Evolutionary conservation across 768 basidiomycete genomes (phyloP).

Genomic region (Kwoniella europaea): DNA sequence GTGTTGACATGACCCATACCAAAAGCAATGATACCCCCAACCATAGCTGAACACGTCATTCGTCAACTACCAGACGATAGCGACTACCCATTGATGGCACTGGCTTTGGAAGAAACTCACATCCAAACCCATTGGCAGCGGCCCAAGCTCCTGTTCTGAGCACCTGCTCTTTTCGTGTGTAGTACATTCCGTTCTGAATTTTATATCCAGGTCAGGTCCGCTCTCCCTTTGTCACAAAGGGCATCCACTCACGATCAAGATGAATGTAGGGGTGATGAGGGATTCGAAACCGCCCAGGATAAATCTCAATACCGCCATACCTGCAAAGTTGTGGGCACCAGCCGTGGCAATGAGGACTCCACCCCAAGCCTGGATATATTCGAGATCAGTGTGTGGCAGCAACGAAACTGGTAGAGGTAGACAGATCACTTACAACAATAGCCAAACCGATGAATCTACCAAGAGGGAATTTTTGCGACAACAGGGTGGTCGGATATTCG

Average conservation of each 20-base stretch:
- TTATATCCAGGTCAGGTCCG: neutral
- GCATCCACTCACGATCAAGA: slow-evolving; percentile 6
- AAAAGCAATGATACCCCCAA: slow-evolving; percentile 10
- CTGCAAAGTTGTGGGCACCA: slow-evolving; percentile 8
- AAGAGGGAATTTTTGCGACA: slow-evolving; percentile 7
- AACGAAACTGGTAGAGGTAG: neutral
- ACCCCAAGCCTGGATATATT: slow-evolving; percentile 1
- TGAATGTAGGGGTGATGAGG: slow-evolving; percentile 12
- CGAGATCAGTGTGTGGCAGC: neutral
- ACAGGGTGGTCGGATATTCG: slow-evolving; percentile 10
- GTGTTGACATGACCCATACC: slow-evolving; percentile 15
- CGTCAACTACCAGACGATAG: no score
- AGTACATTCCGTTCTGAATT: slow-evolving; percentile 13
- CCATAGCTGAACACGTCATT: neutral
- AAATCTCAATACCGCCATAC: slow-evolving; percentile 9
- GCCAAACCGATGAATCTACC: slow-evolving; percentile 11
- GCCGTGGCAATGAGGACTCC: slow-evolving; percentile 7
- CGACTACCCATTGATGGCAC: neutral
- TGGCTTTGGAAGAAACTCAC: neutral
- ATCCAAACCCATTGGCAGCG: slow-evolving; percentile 8
- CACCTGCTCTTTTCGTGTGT: slow-evolving; percentile 11
- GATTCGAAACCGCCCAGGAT: slow-evolving; percentile 12
- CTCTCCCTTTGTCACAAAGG: neutral
- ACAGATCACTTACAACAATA: slow-evolving; percentile 1
- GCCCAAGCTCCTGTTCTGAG: slow-evolving; percentile 12